Evolutionary conservation across 805 yeast genomes (phyloP).

Genomic region (Wickerhamomyces sydowiorum): DNA sequence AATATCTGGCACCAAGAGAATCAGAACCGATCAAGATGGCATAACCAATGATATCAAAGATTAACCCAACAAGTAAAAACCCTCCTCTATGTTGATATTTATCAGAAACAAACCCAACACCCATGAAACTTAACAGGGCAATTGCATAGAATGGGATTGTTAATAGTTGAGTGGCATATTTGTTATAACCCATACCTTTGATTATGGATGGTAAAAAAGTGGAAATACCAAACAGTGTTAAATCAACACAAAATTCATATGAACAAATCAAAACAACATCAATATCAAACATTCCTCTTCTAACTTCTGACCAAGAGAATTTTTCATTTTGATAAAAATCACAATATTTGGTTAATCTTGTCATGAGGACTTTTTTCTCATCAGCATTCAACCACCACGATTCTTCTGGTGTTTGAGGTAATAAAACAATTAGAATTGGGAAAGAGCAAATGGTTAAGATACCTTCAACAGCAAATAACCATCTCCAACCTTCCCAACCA

Average conservation of each 20-base stretch:
- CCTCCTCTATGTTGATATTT: slow-evolving; percentile 28
- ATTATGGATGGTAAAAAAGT: slow-evolving; percentile 41
- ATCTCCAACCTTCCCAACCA: slow-evolving; percentile 42
- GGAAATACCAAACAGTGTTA: slow-evolving; percentile 38
- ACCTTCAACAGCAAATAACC: slow-evolving; percentile 47
- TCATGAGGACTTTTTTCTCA: slow-evolving; percentile 31
- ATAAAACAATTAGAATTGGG: slow-evolving; percentile 26
- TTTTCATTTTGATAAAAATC: slow-evolving; percentile 31
- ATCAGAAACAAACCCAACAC: slow-evolving; percentile 27
- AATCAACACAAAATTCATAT: slow-evolving; percentile 41
- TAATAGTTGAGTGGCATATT: slow-evolving; percentile 35
- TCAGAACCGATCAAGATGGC: slow-evolving; percentile 27
- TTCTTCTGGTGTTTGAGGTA: slow-evolving; percentile 35
- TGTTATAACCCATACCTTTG: slow-evolving; percentile 36
- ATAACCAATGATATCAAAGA: slow-evolving; percentile 28
- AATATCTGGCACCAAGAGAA: slow-evolving; percentile 30
- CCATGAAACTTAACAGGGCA: slow-evolving; percentile 27
- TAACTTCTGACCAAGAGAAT: slow-evolving; percentile 31
- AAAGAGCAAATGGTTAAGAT: slow-evolving; percentile 32
- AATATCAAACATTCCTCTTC: slow-evolving; percentile 31
- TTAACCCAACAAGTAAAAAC: slow-evolving; percentile 28
- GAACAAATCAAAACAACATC: slow-evolving; percentile 28
- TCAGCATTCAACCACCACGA: slow-evolving; percentile 35
- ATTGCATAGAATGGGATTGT: slow-evolving; percentile 38
- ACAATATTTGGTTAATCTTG: slow-evolving; percentile 30